Evolutionary conservation across 371 early-diverging fungal genomes (phyloP).

Genomic region (Circinella minor): DNA sequence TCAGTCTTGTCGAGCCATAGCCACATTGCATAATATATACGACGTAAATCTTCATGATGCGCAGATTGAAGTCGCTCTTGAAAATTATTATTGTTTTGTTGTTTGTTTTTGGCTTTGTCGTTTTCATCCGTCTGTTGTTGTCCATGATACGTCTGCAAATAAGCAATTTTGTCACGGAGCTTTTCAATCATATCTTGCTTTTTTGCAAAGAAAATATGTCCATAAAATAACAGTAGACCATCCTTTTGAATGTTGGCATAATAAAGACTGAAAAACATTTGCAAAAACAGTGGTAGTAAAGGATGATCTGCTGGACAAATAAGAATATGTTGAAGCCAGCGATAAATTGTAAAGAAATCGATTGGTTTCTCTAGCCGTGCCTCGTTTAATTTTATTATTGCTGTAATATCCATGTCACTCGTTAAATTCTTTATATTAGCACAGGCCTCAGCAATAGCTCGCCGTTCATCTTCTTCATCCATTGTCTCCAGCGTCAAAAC

Average conservation of each 20-base stretch:
- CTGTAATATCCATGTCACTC: slow-evolving; percentile 28
- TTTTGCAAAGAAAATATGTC: slow-evolving; percentile 54
- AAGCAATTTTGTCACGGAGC: slow-evolving; percentile 52
- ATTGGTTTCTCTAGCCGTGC: slow-evolving; percentile 49
- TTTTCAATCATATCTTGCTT: slow-evolving; percentile 48
- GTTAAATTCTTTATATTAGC: slow-evolving; percentile 28
- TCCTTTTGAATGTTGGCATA: slow-evolving; percentile 40
- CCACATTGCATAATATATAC: slow-evolving; percentile 62
- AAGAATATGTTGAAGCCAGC: slow-evolving; percentile 61
- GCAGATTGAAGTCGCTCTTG: slow-evolving; percentile 27
- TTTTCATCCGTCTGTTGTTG: slow-evolving; percentile 23
- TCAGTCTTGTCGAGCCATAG: slow-evolving; percentile 66
- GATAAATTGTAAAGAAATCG: slow-evolving; percentile 61
- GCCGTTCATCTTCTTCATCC: slow-evolving; percentile 48
- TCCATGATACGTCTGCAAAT: slow-evolving; percentile 50
- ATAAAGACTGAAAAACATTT: slow-evolving; percentile 71
- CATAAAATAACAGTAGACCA: slow-evolving; percentile 43
- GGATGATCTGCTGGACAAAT: slow-evolving; percentile 55
- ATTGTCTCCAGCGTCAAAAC: slow-evolving; percentile 58
- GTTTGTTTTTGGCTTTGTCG: background rate
- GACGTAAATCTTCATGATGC: slow-evolving; percentile 40
- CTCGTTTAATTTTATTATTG: slow-evolving; percentile 33
- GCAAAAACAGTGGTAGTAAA: slow-evolving; percentile 58
- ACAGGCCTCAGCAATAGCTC: slow-evolving; percentile 38
- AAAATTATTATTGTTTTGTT: background rate